Conservation (phyloP, 2,329 filamentous ascomycete species). For the Fusarium caatingaense region DNA sequence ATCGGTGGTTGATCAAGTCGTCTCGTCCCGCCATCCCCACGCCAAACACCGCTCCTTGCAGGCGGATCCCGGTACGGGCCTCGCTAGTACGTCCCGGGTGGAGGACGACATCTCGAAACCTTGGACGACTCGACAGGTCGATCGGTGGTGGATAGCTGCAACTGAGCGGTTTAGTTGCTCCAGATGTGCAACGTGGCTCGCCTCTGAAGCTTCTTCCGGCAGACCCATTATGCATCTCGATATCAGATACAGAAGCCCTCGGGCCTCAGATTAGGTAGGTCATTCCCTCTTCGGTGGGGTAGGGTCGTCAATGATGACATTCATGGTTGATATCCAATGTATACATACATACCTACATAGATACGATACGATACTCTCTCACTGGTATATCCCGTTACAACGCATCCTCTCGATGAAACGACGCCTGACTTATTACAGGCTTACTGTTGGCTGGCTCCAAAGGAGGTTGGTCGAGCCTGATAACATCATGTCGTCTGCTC, state of each 20-base stretch:
- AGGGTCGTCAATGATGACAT: constrained; percentile 30
- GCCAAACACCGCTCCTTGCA: constrained; percentile 30
- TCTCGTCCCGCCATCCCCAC: constrained; percentile 38
- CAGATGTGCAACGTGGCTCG: constrained; percentile 53
- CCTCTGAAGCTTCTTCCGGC: constrained; percentile 45
- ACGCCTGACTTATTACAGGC: constrained; percentile 21
- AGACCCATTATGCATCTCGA: constrained; percentile 47
- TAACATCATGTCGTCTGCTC: constrained; percentile 19
- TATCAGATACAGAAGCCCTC: constrained; percentile 37
- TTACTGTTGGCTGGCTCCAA: constrained; percentile 14
- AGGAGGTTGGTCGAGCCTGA: constrained; percentile 21
- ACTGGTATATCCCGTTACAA: constrained; percentile 16
- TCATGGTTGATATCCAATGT: constrained; percentile 31
- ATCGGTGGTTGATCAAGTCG: constrained; percentile 7
- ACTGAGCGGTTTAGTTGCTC: constrained; percentile 48
- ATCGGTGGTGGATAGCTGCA: constrained; percentile 39
- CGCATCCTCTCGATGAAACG: constrained; percentile 10
- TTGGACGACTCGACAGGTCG: constrained; percentile 36
- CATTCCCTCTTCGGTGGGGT: constrained; percentile 33
- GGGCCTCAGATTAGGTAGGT: constrained; percentile 42
- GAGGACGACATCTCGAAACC: constrained; percentile 30
- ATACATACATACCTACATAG: constrained; percentile 1
- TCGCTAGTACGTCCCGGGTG: constrained; percentile 28
- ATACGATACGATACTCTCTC: not conserved
- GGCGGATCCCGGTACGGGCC: constrained; percentile 37